Evolutionary conservation across 148 eudicot species (phyloP), one percentile per base, ranked within the genome.

Genomic region (Nyssa sinensis): DNA sequence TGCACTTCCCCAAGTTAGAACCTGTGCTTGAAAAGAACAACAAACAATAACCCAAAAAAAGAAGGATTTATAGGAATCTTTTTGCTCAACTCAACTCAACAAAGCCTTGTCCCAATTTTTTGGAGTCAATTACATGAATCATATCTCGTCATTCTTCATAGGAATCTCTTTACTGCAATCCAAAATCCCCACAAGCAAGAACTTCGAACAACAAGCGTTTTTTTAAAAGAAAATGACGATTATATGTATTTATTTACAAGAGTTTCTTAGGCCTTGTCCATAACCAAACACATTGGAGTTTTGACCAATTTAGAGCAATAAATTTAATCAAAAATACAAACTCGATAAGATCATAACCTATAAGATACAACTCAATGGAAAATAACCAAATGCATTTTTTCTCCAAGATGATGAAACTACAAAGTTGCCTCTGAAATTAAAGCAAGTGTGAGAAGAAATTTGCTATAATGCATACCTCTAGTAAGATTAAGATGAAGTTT

Each of bases 401-500:
- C 17, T 49, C 12, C 55, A 49, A 49, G 17, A 14, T 8, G 17
- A 49, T 49, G 14, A 49, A 4, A 49, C 41, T 37, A 37, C 11
- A 63, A 19, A 32, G 4, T 32, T 11, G 31, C 21, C 39, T 4
- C 1, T 1, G 0, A 30, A 63, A 63, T n/a, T 0, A 64, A 64
- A 74, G 13, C 62, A 3, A 63, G 30, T 8, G 4, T 11, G 29
- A 72, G 28, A 73, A 61, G 10, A 17, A 41, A 60, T 37, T 37
- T 37, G 63, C 49, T 35, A 49, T 13, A 24, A 31, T 17, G 33
- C 72, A 53, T 86, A 94, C 98, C 98, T 94, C 98, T 86, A 85
- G 78, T 73, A 94, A 77, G n/a, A 94, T 94, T 75, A 94, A 80
- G 71, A 94, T 91, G 83, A 94, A 94, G 77, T 94, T 97, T 51